phyloP scores from a whole-genome alignment of 2,329 filamentous ascomycete species.

The Bipolaris victoriae region DNA sequence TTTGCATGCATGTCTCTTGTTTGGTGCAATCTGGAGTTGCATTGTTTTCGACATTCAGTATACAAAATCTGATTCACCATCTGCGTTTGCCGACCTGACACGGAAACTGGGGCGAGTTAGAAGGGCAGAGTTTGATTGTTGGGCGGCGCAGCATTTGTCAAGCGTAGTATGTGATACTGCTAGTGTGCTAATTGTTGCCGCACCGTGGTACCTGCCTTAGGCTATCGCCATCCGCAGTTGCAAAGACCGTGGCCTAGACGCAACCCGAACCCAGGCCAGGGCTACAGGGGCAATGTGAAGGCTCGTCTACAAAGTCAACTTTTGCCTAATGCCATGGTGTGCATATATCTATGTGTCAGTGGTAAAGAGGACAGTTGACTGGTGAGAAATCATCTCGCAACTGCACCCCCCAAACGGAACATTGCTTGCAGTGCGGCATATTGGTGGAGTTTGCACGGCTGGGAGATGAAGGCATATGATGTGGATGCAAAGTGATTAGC shows the following conservation, averaged over 20 bases:
- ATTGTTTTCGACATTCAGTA: background rate
- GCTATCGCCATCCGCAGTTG: background rate
- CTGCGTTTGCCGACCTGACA: conserved; percentile 2
- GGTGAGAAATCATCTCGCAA: background rate
- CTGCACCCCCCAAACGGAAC: conserved; percentile 1
- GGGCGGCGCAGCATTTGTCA: background rate
- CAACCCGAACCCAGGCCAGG: background rate
- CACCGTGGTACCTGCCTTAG: background rate
- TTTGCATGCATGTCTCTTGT: background rate
- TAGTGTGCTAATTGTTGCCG: background rate
- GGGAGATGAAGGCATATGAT: conserved; percentile 14
- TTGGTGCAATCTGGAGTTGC: background rate
- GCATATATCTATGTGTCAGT: background rate
- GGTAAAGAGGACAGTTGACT: background rate
- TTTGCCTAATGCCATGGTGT: background rate
- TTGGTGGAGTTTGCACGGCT: conserved; percentile 3
- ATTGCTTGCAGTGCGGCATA: background rate
- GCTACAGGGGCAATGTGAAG: background rate
- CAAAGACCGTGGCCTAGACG: background rate
- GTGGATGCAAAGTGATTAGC: background rate
- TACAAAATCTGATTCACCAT: background rate
- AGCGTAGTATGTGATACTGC: no score
- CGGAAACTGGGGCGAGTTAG: background rate
- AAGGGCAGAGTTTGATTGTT: background rate
- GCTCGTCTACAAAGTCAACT: background rate